Evolutionary conservation across 257 asterid genomes (phyloP), one percentile per base, ranked within the genome.

Genomic region (Gynochthodes officinalis): DNA sequence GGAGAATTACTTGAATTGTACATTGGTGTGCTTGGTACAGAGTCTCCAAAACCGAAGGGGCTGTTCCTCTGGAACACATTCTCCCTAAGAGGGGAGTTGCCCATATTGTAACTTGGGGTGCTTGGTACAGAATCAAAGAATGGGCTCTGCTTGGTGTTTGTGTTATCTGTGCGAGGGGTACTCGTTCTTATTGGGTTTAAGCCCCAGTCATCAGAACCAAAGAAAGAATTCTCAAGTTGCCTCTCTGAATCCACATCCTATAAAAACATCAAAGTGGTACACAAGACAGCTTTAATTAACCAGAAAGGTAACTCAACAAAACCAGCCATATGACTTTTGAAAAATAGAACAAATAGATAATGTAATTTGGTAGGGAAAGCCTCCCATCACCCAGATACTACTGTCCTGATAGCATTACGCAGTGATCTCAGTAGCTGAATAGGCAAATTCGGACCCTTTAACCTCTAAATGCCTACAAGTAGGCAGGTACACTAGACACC

Each of bases 1-100:
- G 96, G 95, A n/a, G 97, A 85, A 79, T 78, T 83, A 79, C 75
- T 84, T 33, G 87, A 92, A 62, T 78, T 86, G 81, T 82, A 82
- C 92, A 90, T 80, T 15, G 98, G 98, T 40, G 98, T 89, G 84
- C 97, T 82, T 10, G 98, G 98, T 46, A 85, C 89, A 30, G 98
- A 93, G 78, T 90, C 96, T 10, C 87, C 89, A 70, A 90, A 87
- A 37, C 84, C 83, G 77, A 76, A 86, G 7, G 87, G 84, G 66
- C 90, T 81, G 59, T 76, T 83, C 77, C 85, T 85, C 62, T 71
- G 78, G 59, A 88, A 86, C 66, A 84, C 71, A 81, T 76, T 87
- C 28, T 87, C 93, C 43, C 81, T 80, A 53, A 15, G 69, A 46
- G 82, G 85, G 65, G 85, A 48, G 68, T 61, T 72, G 25, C 67